Base-by-base conservation (phyloP, 2,329 filamentous ascomycete genomes). In the Apiospora arundinis region DNA sequence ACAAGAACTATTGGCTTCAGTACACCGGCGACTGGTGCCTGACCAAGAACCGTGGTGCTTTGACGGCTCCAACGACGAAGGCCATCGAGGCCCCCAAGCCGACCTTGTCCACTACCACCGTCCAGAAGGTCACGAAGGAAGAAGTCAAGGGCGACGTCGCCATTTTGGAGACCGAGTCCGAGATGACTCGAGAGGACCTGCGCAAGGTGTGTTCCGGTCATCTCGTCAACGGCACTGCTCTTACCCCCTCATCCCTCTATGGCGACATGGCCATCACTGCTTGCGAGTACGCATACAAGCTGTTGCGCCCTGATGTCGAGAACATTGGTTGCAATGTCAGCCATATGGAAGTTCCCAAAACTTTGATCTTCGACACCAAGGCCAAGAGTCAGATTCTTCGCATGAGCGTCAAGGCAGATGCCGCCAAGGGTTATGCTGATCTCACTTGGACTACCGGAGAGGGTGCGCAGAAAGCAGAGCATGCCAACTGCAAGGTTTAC, bases 1-100 rank as follows among this genome's bases (percentile, higher is more conserved):
- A 88, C 74, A 93, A 93, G 84, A 90, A 89, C 75, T 93, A 93
- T 81, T 93, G 91, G 91, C 85, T 93, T 21, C 89, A 90, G 78
- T 93, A 93, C 79, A 85, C 78, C 1, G 81, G 81, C 40, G 81
- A 82, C 46, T 93, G 90, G 90, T 88, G 86, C 44, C 82, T 93
- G 66, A 90, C 86, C 73, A 93, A 93, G 82, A 91, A 92, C 75
- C 89, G 92, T 74, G 86, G 83, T 49, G 83, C 82, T 18, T 77
- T 82, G 25, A 86, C 71, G 85, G 91, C 78, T 81, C 80, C 73
- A 70, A 73, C 68, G 72, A 75, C 66, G 45, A 81, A 80, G 70
- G 74, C 75, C 1, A 76, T 77, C 14, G 76, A 80, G 69, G 74
- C 78, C 16, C 70, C 74, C 65, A 83, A 90, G 81, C 87, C 81